Evolutionary conservation across 129 eudicot species (phyloP).

Genomic region (Silybum marianum): DNA sequence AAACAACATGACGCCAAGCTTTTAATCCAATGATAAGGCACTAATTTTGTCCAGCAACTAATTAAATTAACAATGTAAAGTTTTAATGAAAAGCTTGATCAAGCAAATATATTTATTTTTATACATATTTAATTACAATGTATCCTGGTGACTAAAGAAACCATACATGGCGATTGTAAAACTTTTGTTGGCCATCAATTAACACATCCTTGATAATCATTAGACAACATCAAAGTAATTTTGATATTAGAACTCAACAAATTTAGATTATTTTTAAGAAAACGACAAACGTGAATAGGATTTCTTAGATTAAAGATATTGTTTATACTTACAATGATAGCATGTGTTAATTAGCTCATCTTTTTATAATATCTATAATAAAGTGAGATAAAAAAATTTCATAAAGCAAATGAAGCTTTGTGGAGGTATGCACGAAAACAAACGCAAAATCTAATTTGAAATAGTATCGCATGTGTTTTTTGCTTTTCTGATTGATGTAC

Average conservation of each 20-base stretch:
- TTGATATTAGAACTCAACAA: background rate
- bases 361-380: too few relatives aligned
- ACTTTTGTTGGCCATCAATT: background rate
- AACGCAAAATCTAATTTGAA: background rate
- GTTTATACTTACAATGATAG: background rate
- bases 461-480: background rate
- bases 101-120: background rate
- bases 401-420: background rate
- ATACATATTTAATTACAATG: background rate
- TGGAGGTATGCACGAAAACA: background rate
- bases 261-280: background rate
- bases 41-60: background rate
- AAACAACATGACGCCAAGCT: slow-evolving; percentile 23
- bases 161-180: background rate
- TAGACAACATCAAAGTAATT: background rate
- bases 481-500: background rate
- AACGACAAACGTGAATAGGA: background rate
- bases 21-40: slow-evolving; percentile 13
- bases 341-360: background rate
- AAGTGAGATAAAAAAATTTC: background rate
- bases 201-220: background rate
- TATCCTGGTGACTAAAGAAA: background rate
- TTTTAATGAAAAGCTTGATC: background rate
- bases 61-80: background rate
- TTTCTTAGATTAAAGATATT: background rate